Base-by-base conservation (phyloP, 73 alveolate genomes). In the Paramecium octaurelia region DNA sequence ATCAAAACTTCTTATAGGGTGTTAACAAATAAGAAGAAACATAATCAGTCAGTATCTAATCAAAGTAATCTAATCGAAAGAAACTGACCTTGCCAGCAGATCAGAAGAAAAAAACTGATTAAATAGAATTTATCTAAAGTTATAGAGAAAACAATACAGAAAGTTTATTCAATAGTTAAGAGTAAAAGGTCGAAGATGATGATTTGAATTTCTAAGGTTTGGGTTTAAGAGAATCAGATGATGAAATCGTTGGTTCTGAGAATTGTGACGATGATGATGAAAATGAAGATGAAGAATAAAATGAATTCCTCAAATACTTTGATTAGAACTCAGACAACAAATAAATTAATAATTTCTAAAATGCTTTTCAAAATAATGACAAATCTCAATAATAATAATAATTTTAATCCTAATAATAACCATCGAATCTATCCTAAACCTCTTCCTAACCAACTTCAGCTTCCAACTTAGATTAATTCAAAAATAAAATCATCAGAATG, bases 51-150 rank as follows among this genome's bases (percentile, higher is more conserved):
- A 31, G 64, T 80, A n/a, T 42, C 20, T 24, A 42, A 27, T 80
- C 91, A 46, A 80, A 80, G 14, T 12, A 80, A 43, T 14, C 77
- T n/a, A 31, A 80, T 14, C 29, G 91, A 20, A 80, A 80, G 73
- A 80, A 80, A 80, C 40, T 80, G 4, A 80, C 91, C 5, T 46
- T 80, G 6, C 91, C 91, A 12, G 75, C 91, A 18, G 91, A 42
- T 21, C 29, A 27, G 12, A 64, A 64, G 46, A 80, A 42, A 14
- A 40, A 46, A 40, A 48, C 24, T 1, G 91, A 80, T 44, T 42
- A 42, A 23, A 80, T 80, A 40, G 91, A 80, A 48, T 80, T 80
- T 48, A 80, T 80, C 12, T 21, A 80, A 80, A 44, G 76, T 48
- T 80, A 44, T 35, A 40, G 57, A 40, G 91, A 80, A 27, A 80